These are phyloP conservation scores for Lactarius tabidus DNA, from an alignment of 768 basidiomycete species.

Conservation along the genomic window DNA sequence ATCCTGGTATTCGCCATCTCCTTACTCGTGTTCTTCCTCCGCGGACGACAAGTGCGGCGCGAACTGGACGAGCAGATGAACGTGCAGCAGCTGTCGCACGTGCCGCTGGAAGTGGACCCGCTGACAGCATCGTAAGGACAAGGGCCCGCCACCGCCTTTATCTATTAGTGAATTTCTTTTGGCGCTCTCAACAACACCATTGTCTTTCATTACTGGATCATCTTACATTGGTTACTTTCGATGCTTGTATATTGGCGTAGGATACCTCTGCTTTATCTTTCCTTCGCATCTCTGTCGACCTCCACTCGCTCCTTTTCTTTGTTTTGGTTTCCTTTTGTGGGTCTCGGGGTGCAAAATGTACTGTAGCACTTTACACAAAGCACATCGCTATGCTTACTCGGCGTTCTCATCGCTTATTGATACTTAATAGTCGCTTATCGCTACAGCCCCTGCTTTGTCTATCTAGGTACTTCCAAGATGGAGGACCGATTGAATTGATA, in stretches of 20 bases:
- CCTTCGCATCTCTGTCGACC: too few relatives aligned
- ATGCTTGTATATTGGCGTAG: background rate
- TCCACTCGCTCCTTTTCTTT: too few relatives aligned
- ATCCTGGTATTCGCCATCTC: constrained; percentile 41
- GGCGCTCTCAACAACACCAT: background rate
- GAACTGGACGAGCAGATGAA: constrained; percentile 55
- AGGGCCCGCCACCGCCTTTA: background rate
- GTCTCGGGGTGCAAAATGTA: background rate
- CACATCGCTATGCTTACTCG: background rate
- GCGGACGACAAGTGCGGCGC: constrained; percentile 60
- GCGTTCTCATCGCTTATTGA: background rate
- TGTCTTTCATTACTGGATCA: background rate
- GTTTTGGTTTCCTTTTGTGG: too few relatives aligned
- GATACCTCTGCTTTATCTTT: too few relatives aligned
- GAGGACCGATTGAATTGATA: background rate
- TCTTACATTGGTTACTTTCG: background rate
- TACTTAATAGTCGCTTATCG: background rate
- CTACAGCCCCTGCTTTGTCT: background rate
- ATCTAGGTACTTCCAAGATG: background rate
- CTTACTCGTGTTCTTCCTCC: constrained; percentile 45
- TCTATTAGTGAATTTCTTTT: background rate
- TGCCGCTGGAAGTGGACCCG: background rate
- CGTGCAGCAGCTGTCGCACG: background rate
- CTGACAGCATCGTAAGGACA: background rate
- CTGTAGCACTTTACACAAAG: too few relatives aligned